Percentiles rank a stretch among this genome's conserved stretches.
Evolutionary conservation across 768 basidiomycete species (phyloP).

Genomic region (Hebeloma cylindrosporum): DNA sequence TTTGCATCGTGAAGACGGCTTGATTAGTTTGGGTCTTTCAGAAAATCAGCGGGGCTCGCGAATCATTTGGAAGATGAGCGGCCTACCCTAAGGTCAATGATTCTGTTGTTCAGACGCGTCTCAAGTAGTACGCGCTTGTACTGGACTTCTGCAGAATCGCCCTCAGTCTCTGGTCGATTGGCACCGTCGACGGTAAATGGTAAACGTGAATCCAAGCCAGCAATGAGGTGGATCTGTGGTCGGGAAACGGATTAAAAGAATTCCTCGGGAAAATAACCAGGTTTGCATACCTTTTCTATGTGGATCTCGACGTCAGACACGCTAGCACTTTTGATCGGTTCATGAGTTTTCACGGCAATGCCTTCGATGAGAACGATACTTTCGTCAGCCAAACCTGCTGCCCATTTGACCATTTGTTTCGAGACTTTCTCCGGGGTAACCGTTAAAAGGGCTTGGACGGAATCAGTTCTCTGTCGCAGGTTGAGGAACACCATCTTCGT

Average conservation of each 20-base stretch:
- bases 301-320: slow-evolving; percentile 87
- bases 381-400: slow-evolving; percentile 73
- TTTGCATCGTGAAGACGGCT: slow-evolving; percentile 90
- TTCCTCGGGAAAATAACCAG: slow-evolving; percentile 1
- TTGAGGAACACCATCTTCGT: slow-evolving; percentile 95
- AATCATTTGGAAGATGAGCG: not conserved
- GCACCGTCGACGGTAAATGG: slow-evolving; percentile 96
- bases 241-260: slow-evolving; percentile 4
- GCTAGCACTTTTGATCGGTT: slow-evolving; percentile 89
- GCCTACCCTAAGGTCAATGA: slow-evolving; percentile 88
- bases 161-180: slow-evolving; percentile 74
- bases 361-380: slow-evolving; percentile 93
- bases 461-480: slow-evolving; percentile 82
- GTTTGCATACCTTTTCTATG: slow-evolving; percentile 64
- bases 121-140: slow-evolving; percentile 85
- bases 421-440: slow-evolving; percentile 77
- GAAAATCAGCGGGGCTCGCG: slow-evolving; percentile 4
- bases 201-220: slow-evolving; percentile 74
- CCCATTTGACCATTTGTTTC: slow-evolving; percentile 98
- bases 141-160: slow-evolving; percentile 55
- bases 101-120: slow-evolving; percentile 91
- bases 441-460: slow-evolving; percentile 83
- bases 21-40: slow-evolving; percentile 90
- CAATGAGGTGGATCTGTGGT: slow-evolving; percentile 77
- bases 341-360: slow-evolving; percentile 70